Conservation (phyloP, 2,329 filamentous ascomycete genomes). For the Penicillium sp. region DNA sequence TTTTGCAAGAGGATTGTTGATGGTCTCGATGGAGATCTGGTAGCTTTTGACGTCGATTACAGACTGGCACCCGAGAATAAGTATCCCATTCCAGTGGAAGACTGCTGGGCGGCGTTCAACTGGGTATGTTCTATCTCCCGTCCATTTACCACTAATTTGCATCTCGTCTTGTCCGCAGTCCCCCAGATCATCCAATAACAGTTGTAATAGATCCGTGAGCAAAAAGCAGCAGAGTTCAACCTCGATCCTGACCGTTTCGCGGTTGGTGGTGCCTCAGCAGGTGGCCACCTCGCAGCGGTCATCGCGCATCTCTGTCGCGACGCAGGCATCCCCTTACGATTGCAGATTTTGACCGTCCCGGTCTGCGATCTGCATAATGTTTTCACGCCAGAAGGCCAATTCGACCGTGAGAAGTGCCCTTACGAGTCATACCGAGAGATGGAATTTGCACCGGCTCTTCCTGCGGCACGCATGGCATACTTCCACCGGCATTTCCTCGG, state of each 20-base stretch:
- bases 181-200: not conserved
- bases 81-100: slow-evolving; percentile 44
- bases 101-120: slow-evolving; percentile 46
- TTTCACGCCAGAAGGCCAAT: slow-evolving; percentile 41
- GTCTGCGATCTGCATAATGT: slow-evolving; percentile 41
- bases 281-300: slow-evolving; percentile 46
- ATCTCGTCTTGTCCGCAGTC: too few species aligned
- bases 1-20: slow-evolving; percentile 48
- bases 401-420: slow-evolving; percentile 40
- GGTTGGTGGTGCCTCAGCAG: slow-evolving; percentile 46
- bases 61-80: slow-evolving; percentile 45
- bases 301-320: slow-evolving; percentile 45
- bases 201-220: slow-evolving; percentile 30
- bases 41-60: slow-evolving; percentile 52
- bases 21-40: slow-evolving; percentile 41
- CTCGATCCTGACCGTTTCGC: slow-evolving; percentile 40
- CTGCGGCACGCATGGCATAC: slow-evolving; percentile 43
- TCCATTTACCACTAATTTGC: too few species aligned
- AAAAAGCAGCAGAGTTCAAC: slow-evolving; percentile 39
- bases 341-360: slow-evolving; percentile 45
- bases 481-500: slow-evolving; percentile 46
- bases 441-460: slow-evolving; percentile 41
- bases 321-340: slow-evolving; percentile 36
- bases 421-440: slow-evolving; percentile 47
- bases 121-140: slow-evolving; percentile 36